A percentile compares a stretch with the other conserved stretches of the same genome.
These are phyloP conservation scores for Cystoderma amianthinum DNA, from an alignment of 768 basidiomycete genomes.

Conservation along the genomic window DNA sequence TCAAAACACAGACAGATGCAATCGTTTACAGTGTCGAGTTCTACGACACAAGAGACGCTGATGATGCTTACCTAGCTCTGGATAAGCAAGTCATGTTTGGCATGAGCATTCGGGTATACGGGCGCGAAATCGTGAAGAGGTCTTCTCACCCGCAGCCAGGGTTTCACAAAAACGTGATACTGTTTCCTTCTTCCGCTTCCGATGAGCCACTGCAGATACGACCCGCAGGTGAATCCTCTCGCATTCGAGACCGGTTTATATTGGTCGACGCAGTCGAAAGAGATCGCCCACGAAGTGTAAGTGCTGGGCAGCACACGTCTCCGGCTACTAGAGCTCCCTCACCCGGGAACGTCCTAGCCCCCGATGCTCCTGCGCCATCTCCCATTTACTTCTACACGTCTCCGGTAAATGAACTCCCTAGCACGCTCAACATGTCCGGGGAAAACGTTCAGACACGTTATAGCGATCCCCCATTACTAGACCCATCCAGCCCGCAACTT, in stretches of 20 bases:
- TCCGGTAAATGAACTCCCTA: neutral
- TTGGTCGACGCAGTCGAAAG: constrained; percentile 15
- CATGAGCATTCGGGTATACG: constrained; percentile 39
- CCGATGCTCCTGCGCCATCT: constrained; percentile 3
- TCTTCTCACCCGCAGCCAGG: neutral
- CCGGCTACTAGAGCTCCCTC: constrained; percentile 12
- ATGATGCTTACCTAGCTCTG: constrained; percentile 41
- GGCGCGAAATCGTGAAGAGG: constrained; percentile 16
- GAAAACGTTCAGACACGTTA: no score
- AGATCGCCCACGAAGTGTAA: constrained; percentile 9
- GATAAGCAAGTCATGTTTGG: constrained; percentile 43
- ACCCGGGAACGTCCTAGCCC: constrained; percentile 1
- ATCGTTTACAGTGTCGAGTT: constrained; percentile 56
- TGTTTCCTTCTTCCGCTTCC: constrained; percentile 8
- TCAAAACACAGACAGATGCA: constrained; percentile 8
- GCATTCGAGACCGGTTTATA: constrained; percentile 25
- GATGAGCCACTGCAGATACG: constrained; percentile 13
- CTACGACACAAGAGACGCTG: constrained; percentile 57
- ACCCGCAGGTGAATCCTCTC: constrained; percentile 24
- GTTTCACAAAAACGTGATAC: constrained; percentile 3
- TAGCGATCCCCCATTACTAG: no score
- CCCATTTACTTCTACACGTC: constrained; percentile 1
- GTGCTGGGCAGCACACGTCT: constrained; percentile 2
- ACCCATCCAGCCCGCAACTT: no score
- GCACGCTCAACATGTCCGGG: no score